Percentiles rank a stretch among this genome's conserved stretches.
phyloP scores from a whole-genome alignment of 805 yeast genomes.

The Peterozyma xylosa region DNA sequence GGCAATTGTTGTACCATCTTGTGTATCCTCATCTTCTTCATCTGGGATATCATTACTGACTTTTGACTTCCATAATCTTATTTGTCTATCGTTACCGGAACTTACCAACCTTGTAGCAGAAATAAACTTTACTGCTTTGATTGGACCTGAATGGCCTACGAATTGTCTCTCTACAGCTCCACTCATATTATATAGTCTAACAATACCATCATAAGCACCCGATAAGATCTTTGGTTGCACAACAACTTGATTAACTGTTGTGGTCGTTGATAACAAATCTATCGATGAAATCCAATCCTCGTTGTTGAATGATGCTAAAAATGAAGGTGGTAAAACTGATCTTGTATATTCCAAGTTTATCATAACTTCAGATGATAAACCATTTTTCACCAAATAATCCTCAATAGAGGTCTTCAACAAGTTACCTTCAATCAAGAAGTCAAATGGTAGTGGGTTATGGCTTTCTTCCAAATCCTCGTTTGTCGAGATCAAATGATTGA shows the following conservation, averaged over 20 bases:
- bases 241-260: conserved; percentile 26
- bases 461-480: conserved; percentile 21
- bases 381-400: conserved; percentile 69
- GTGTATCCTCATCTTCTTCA: conserved; percentile 30
- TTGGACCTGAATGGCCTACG: conserved; percentile 84
- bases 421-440: conserved; percentile 82
- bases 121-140: conserved; percentile 76
- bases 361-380: conserved; percentile 74
- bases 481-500: conserved; percentile 69
- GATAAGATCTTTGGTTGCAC: conserved; percentile 56
- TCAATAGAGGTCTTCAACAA: conserved; percentile 72
- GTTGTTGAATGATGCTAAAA: conserved; percentile 76
- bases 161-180: conserved; percentile 78
- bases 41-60: conserved; percentile 24
- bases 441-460: conserved; percentile 78
- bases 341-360: conserved; percentile 83
- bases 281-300: conserved; percentile 94
- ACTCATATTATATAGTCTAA: conserved; percentile 76
- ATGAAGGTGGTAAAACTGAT: conserved; percentile 92
- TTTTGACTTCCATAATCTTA: conserved; percentile 80
- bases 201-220: conserved; percentile 93
- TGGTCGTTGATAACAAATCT: conserved; percentile 33
- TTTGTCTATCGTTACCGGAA: conserved; percentile 82
- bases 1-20: conserved; percentile 67
- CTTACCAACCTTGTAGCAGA: conserved; percentile 69